A percentile compares a stretch with the other conserved stretches of the same genome.
Evolutionary conservation across 495 filamentous ascomycete genomes (phyloP).

Genomic region (Usnea hakonensis): DNA sequence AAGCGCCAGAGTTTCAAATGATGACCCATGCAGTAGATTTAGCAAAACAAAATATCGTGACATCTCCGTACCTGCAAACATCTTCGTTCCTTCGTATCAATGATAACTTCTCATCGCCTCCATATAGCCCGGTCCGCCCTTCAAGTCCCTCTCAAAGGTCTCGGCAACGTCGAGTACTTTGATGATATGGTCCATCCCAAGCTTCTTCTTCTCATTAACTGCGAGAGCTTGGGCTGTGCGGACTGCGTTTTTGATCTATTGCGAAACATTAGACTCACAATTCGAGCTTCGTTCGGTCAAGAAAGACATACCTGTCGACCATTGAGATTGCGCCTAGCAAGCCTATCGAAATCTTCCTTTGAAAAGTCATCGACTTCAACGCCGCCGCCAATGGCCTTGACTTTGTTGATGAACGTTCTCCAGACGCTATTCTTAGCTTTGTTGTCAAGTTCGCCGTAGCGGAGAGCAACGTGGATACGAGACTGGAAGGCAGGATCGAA

Average conservation of each 20-base stretch:
- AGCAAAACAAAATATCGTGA: background rate
- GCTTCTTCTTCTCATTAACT: conserved; percentile 59
- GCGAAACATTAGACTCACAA: background rate
- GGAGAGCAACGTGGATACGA: conserved; percentile 65
- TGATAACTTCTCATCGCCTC: conserved; percentile 20
- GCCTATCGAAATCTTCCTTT: conserved; percentile 56
- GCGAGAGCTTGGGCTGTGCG: conserved; percentile 80
- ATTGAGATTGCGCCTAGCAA: conserved; percentile 69
- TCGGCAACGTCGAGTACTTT: conserved; percentile 74
- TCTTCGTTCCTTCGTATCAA: background rate
- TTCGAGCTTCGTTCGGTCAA: background rate
- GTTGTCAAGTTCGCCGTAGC: conserved; percentile 67
- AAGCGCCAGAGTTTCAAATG: background rate
- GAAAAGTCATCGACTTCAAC: conserved; percentile 55
- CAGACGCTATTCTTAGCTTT: conserved; percentile 78
- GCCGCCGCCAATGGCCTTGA: conserved; percentile 52
- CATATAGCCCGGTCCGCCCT: conserved; percentile 53
- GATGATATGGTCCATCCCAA: conserved; percentile 76
- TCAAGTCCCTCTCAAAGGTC: conserved; percentile 71
- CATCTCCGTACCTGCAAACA: background rate
- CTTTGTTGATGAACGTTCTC: conserved; percentile 73
- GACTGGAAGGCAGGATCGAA: conserved; percentile 63
- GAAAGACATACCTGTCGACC: conserved; percentile 48
- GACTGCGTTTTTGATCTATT: conserved; percentile 86
- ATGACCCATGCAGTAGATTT: background rate